Conservation (phyloP, 2,329 filamentous ascomycete species). For the Talaromyces sp. region DNA sequence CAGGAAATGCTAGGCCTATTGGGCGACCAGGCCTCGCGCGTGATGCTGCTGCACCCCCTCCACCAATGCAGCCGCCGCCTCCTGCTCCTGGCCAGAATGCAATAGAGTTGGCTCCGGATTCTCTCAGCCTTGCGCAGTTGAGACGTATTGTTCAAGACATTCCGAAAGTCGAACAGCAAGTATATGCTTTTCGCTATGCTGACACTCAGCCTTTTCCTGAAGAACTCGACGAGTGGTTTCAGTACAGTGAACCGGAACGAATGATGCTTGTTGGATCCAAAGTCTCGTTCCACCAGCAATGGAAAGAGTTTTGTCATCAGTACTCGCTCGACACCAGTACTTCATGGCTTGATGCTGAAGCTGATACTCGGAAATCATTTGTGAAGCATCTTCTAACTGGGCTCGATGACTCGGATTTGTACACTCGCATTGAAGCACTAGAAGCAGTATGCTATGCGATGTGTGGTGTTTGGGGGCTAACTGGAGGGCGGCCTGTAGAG, state of each 20-base stretch:
- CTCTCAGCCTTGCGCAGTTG: slow-evolving; percentile 72
- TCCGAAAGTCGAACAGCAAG: slow-evolving; percentile 65
- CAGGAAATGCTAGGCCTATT: slow-evolving; percentile 24
- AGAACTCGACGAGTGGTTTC: slow-evolving; percentile 97
- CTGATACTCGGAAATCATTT: slow-evolving; percentile 50
- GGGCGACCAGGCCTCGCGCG: slow-evolving; percentile 40
- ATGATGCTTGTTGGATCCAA: slow-evolving; percentile 73
- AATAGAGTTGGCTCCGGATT: slow-evolving; percentile 56
- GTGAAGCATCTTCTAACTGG: slow-evolving; percentile 38
- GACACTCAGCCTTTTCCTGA: slow-evolving; percentile 74
- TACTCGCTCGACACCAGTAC: slow-evolving; percentile 36
- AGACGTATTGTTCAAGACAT: slow-evolving; percentile 72
- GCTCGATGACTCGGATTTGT: slow-evolving; percentile 41
- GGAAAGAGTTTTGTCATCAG: slow-evolving; percentile 56
- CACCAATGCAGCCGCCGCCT: slow-evolving; percentile 47
- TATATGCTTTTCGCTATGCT: slow-evolving; percentile 82
- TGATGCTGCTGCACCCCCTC: slow-evolving; percentile 41
- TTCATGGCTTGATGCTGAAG: slow-evolving; percentile 66
- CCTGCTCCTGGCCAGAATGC: slow-evolving; percentile 45
- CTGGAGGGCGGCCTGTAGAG: slow-evolving; percentile 51
- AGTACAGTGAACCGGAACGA: slow-evolving; percentile 84
- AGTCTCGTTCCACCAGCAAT: slow-evolving; percentile 73
- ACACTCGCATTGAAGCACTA: slow-evolving; percentile 46
- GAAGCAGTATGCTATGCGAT: slow-evolving; percentile 55
- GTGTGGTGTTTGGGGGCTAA: slow-evolving; percentile 69